phyloP scores from a whole-genome alignment of 768 basidiomycete genomes.

The Galerina sulciceps region DNA sequence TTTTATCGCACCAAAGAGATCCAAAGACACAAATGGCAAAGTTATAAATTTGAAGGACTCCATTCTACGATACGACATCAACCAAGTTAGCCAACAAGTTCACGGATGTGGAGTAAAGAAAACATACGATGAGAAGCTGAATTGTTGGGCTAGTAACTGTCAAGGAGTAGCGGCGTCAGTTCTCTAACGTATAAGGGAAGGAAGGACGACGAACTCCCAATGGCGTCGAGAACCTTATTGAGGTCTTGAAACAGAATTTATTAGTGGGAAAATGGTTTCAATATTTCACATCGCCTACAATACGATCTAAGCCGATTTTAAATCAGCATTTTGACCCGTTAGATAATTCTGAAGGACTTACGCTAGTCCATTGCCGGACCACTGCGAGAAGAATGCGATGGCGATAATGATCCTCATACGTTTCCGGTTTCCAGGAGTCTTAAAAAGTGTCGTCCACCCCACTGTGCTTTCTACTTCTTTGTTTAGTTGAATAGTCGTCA shows the following conservation, averaged over 20 bases:
- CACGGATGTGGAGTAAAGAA: background rate
- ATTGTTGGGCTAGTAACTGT: slow-evolving; percentile 47
- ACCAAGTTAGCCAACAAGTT: too few relatives aligned
- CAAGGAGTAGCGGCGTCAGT: background rate
- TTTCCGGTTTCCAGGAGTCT: slow-evolving; percentile 53
- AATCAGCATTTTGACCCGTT: background rate
- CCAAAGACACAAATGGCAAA: slow-evolving; percentile 53
- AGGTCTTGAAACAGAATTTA: slow-evolving; percentile 34
- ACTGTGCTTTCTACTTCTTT: slow-evolving; percentile 41
- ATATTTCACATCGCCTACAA: slow-evolving; percentile 30
- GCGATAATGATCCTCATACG: slow-evolving; percentile 61
- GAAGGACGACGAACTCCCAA: slow-evolving; percentile 48
- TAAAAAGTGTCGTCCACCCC: slow-evolving; percentile 50
- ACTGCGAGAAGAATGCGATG: slow-evolving; percentile 62
- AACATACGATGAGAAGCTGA: slow-evolving; percentile 42
- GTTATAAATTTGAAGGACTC: slow-evolving; percentile 57
- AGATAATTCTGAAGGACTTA: slow-evolving; percentile 33
- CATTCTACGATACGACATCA: slow-evolving; percentile 41
- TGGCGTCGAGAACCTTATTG: slow-evolving; percentile 54
- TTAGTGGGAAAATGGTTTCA: background rate
- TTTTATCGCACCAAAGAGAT: slow-evolving; percentile 49
- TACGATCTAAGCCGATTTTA: slow-evolving; percentile 45
- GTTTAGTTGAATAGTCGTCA: slow-evolving; percentile 52
- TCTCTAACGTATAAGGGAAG: background rate
- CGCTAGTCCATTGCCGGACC: too few relatives aligned